These are phyloP conservation scores for Russula lepida DNA, from an alignment of 768 basidiomycete species.

Conservation along the genomic window DNA sequence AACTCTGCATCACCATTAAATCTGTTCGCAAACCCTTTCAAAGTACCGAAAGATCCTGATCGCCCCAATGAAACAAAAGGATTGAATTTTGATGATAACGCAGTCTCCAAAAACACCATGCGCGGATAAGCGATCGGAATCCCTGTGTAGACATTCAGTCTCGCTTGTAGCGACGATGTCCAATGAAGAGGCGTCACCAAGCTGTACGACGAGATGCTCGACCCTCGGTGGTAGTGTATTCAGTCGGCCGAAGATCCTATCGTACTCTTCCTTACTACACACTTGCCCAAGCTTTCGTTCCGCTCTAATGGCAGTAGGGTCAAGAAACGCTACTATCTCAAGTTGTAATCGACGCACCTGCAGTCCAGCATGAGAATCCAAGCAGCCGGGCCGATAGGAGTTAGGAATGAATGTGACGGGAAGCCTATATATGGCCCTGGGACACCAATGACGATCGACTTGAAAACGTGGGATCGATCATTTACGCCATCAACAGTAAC, in stretches of 20 bases:
- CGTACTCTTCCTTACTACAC: conserved; percentile 67
- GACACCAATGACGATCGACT: conserved; percentile 66
- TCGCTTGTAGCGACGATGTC: neutral
- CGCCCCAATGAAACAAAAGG: conserved; percentile 72
- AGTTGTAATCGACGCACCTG: conserved; percentile 42
- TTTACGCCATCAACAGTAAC: conserved; percentile 69
- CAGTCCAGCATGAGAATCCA: conserved; percentile 74
- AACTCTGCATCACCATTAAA: conserved; percentile 91
- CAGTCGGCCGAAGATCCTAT: conserved; percentile 59
- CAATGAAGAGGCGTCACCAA: conserved; percentile 41
- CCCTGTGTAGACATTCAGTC: conserved; percentile 31
- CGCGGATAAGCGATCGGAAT: conserved; percentile 90
- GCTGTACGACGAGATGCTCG: conserved; percentile 77
- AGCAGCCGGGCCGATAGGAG: conserved; percentile 71
- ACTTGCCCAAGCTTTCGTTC: conserved; percentile 80
- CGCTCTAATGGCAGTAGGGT: conserved; percentile 42
- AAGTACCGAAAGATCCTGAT: conserved; percentile 34
- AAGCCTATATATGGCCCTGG: conserved; percentile 70
- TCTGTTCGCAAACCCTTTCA: conserved; percentile 79
- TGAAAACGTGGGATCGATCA: conserved; percentile 54
- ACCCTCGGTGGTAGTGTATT: conserved; percentile 50
- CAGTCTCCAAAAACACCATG: conserved; percentile 78
- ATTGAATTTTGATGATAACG: conserved; percentile 76
- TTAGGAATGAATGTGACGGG: conserved; percentile 76
- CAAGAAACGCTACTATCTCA: conserved; percentile 4